phyloP scores from a whole-genome alignment of 2,329 filamentous ascomycete species.

The Lecanicillium sp. region DNA sequence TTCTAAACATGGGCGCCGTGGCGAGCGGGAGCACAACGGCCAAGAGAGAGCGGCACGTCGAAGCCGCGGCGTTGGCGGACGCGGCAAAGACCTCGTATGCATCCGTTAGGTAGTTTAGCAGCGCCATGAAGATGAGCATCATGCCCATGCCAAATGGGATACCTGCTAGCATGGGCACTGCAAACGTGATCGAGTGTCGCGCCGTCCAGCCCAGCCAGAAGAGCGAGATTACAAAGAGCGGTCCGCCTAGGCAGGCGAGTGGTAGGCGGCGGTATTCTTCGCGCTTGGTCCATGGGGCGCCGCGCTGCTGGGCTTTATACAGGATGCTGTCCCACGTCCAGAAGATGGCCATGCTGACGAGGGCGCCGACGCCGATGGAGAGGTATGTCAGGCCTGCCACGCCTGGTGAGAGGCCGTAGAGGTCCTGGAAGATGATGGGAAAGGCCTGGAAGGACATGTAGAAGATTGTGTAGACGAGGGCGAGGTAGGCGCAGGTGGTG shows the following conservation, averaged over 20 bases:
- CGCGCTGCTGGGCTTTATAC: slow-evolving; percentile 36
- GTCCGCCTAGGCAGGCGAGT: slow-evolving; percentile 61
- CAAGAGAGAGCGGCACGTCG: slow-evolving; percentile 88
- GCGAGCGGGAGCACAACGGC: slow-evolving; percentile 62
- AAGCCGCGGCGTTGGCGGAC: slow-evolving; percentile 74
- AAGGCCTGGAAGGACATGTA: slow-evolving; percentile 73
- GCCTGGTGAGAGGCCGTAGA: slow-evolving; percentile 57
- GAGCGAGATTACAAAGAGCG: slow-evolving; percentile 47
- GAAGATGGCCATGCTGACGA: slow-evolving; percentile 52
- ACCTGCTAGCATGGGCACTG: slow-evolving; percentile 50
- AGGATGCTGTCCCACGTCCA: slow-evolving; percentile 57
- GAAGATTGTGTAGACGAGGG: slow-evolving; percentile 58
- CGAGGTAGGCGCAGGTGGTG: slow-evolving; percentile 61
- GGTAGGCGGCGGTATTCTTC: slow-evolving; percentile 65
- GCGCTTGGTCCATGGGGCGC: slow-evolving; percentile 48
- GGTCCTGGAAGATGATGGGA: slow-evolving; percentile 55
- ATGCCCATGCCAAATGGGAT: slow-evolving; percentile 55
- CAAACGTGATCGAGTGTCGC: slow-evolving; percentile 36
- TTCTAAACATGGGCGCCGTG: slow-evolving; percentile 39
- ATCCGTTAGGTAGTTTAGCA: slow-evolving; percentile 57
- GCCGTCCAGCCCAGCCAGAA: slow-evolving; percentile 58
- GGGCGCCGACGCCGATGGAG: slow-evolving; percentile 56
- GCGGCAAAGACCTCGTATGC: slow-evolving; percentile 61
- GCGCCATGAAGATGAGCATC: slow-evolving; percentile 53
- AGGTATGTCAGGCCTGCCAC: slow-evolving; percentile 60